Conservation (phyloP, 345 rosid genomes). For the Arabidopsis arenosa region DNA sequence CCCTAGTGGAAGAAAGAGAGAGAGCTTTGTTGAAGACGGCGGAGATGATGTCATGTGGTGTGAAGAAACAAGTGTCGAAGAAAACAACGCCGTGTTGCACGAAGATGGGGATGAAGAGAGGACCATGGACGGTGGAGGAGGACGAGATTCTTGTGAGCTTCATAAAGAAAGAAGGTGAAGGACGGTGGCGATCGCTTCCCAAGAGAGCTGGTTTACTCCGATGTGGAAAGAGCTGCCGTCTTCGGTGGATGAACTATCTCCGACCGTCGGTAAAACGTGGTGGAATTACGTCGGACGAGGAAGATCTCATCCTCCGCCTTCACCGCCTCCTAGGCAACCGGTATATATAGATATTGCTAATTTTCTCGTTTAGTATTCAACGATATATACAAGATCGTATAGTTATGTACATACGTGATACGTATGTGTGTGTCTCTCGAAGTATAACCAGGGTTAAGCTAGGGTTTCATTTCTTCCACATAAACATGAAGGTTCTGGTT, state of each 20-base stretch:
- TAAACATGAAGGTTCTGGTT: slow-evolving; percentile 19
- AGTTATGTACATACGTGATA: neutral
- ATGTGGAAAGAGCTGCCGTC: slow-evolving; percentile 91
- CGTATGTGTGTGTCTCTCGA: neutral
- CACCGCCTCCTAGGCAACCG: slow-evolving; percentile 78
- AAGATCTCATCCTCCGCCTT: slow-evolving; percentile 94
- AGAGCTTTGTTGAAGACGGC: slow-evolving; percentile 24
- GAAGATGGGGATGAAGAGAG: slow-evolving; percentile 77
- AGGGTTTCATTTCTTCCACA: slow-evolving; percentile 24
- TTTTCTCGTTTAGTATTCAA: neutral
- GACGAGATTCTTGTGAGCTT: slow-evolving; percentile 67
- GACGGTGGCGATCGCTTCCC: slow-evolving; percentile 83
- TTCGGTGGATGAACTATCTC: slow-evolving; percentile 95
- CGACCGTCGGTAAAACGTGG: slow-evolving; percentile 82
- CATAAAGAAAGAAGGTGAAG: slow-evolving; percentile 78
- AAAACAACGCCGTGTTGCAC: slow-evolving; percentile 68
- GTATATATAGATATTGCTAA: slow-evolving; percentile 26
- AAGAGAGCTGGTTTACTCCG: slow-evolving; percentile 82
- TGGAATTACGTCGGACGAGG: slow-evolving; percentile 78
- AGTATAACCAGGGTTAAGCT: neutral
- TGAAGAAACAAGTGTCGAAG: slow-evolving; percentile 3
- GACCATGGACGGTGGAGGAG: slow-evolving; percentile 92
- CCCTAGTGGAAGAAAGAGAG: slow-evolving; percentile 26
- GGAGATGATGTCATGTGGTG: slow-evolving; percentile 30
- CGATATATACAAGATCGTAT: slow-evolving; percentile 5